Base-by-base conservation (phyloP, 257 asterid genomes). In the Mentha longifolia region DNA sequence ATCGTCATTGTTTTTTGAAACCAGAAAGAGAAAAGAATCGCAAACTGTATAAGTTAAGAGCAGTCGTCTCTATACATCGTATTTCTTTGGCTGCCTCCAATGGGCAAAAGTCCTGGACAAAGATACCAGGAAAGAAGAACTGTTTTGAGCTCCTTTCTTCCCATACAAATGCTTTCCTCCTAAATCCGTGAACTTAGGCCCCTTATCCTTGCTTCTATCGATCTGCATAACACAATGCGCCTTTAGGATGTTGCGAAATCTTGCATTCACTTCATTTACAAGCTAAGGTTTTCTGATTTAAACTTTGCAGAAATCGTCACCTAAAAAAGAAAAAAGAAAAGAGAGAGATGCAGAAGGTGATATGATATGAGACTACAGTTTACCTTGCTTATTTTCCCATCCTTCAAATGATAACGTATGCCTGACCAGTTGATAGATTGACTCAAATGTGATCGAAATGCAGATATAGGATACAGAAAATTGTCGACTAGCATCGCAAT, bases 401-500 rank as follows among this genome's bases (percentile, higher is more conserved):
- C 80, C 88, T 74, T 88, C 81, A 95, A 81, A 82, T 92, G 96
- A 74, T 95, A 95, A 41, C 94, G 85, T 55, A 92, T 88, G 72
- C 99, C 99, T 55, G 99, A 95, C 99, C 99, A 95, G 64, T 92
- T 79, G 85, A 95, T 92, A 35, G 94, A 95, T 78, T 92, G 98
- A 45, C 92, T 86, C 42, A 92, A 92, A 79, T 91, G 97, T 37
- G 99, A 95, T 28, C 99, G 94, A 52, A 92, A 37, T 61, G 99
- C 97, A 62, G 97, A 95, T 62, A 95, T 3, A 3, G 99, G 98
- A 81, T 89, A 94, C 33, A 94, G 81, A 68, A 91, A 94, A 71
- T 94, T 94, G 87, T 91, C 99, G 35, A 94, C 98, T 81, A 94
- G 76, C 96, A 94, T 80, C n/a, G 99, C 97, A 50, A 88, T 77